Evolutionary conservation across 345 rosid genomes (phyloP).

Genomic region (Syzygium jambos): DNA sequence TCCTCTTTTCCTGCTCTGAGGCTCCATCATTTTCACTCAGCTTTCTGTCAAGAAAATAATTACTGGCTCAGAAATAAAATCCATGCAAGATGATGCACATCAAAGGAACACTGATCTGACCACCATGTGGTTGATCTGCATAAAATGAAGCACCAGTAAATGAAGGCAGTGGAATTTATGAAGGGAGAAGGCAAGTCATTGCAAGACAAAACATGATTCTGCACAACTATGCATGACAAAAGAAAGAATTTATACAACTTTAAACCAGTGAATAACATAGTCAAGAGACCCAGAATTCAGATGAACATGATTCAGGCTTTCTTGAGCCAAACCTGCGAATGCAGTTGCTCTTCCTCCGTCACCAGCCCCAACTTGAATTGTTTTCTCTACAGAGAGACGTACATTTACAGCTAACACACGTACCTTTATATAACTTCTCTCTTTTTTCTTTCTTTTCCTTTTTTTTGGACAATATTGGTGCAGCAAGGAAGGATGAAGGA

Average conservation of each 20-base stretch:
- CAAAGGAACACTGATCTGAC: neutral
- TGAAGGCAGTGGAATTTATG: neutral
- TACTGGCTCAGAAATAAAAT: neutral
- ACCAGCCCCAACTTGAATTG: neutral
- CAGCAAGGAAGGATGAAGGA: neutral
- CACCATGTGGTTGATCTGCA: neutral
- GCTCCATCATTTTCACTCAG: constrained; percentile 12
- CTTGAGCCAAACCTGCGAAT: neutral
- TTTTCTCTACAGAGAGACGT: neutral
- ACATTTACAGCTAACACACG: neutral
- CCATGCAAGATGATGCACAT: neutral
- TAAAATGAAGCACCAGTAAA: neutral
- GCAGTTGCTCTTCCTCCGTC: neutral
- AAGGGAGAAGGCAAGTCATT: neutral
- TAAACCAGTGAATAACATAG: neutral
- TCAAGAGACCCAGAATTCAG: neutral
- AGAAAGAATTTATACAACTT: neutral
- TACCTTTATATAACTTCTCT: neutral
- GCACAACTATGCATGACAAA: neutral
- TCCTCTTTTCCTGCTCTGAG: constrained; percentile 22
- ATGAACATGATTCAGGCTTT: neutral
- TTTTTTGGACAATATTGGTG: neutral
- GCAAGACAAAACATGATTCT: neutral
- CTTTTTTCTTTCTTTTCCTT: rapidly evolving
- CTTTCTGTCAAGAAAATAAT: neutral